Evolutionary conservation across 495 filamentous ascomycete genomes (phyloP).

Genomic region (Penicillium goetzii): DNA sequence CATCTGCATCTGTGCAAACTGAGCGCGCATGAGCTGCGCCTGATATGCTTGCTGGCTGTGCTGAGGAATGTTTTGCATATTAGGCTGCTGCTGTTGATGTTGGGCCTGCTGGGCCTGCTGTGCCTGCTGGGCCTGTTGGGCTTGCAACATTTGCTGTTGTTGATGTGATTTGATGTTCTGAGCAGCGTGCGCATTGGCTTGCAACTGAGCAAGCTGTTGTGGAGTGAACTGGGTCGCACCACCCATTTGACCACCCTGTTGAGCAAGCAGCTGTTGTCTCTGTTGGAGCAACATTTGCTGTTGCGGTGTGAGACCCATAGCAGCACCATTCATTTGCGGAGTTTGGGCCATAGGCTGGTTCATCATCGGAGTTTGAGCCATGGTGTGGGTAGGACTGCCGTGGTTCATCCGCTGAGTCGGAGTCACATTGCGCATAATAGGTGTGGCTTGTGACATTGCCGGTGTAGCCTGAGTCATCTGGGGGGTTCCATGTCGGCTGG

Average conservation of each 20-base stretch:
- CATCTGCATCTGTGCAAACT: slow-evolving; percentile 47
- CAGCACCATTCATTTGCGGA: slow-evolving; percentile 44
- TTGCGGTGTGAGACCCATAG: slow-evolving; percentile 45
- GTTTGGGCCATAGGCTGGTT: slow-evolving; percentile 54
- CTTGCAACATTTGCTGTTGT: slow-evolving; percentile 47
- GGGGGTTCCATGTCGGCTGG: slow-evolving; percentile 75
- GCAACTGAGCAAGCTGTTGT: slow-evolving; percentile 50
- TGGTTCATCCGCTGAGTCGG: slow-evolving; percentile 74
- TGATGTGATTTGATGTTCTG: slow-evolving; percentile 57
- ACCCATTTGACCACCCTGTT: slow-evolving; percentile 45
- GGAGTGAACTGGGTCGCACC: slow-evolving; percentile 48
- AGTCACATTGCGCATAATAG: slow-evolving; percentile 69
- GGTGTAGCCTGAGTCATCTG: slow-evolving; percentile 80
- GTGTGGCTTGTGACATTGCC: slow-evolving; percentile 72
- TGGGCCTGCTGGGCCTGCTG: slow-evolving; percentile 46
- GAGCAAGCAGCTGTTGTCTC: slow-evolving; percentile 56
- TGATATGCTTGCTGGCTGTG: slow-evolving; percentile 54
- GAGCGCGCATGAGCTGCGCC: slow-evolving; percentile 46
- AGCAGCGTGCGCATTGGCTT: slow-evolving; percentile 54
- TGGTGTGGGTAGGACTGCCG: slow-evolving; percentile 66
- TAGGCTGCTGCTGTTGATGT: slow-evolving; percentile 50
- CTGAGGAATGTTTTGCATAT: slow-evolving; percentile 42
- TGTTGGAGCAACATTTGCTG: slow-evolving; percentile 50
- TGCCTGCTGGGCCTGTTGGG: slow-evolving; percentile 40
- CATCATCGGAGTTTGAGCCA: slow-evolving; percentile 63